Evolutionary conservation across 2,329 filamentous ascomycete genomes (phyloP), one percentile per base, ranked within the genome.

Genomic region (Aspergillus ustus): DNA sequence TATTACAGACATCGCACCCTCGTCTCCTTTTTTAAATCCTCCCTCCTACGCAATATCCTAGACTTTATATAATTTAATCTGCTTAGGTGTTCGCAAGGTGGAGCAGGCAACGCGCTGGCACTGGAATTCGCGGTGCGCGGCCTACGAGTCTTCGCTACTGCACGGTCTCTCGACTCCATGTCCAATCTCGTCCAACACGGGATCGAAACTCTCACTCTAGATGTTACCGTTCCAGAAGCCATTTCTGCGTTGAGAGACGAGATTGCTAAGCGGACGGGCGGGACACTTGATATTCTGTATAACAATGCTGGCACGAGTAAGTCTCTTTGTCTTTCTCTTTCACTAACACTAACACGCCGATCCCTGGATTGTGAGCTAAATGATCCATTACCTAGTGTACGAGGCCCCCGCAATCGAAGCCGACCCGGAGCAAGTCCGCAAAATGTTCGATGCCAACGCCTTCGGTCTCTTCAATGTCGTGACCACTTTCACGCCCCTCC

Each of bases 391-490:
- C 25, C 7, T 37, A 57, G 54, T 57, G 54, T 50, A 57, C 37
- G 54, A 57, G 40, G 54, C 54, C 15, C 54, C 54, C 9, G 54
- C 54, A 9, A 50, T 57, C 1, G 54, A 57, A 40, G 54, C 45
- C 4, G 54, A 57, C 25, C 6, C 44, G 3, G 11, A 15, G 17
- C 9, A 7, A 44, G 37, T 48, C 5, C 44, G 54, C 11, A 9
- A 11, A n/a, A 57, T 57, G 54, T 57, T 57, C 25, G 29, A 57
- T 22, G 44, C 54, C 0, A 57, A 57, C 20, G 54, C 50, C 3
- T 57, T 57, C 43, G 54, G 54, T 9, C 15, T 57, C 17, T 50
- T 57, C 22, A 45, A 57, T 17, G 50, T 57, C 44, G 54, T 57
- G 2, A 49, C 28, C 15, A 28, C 54, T 15, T 57, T 57, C 17